Evolutionary conservation across 2,329 filamentous ascomycete genomes (phyloP).

Genomic region (Westerdykella ornata): DNA sequence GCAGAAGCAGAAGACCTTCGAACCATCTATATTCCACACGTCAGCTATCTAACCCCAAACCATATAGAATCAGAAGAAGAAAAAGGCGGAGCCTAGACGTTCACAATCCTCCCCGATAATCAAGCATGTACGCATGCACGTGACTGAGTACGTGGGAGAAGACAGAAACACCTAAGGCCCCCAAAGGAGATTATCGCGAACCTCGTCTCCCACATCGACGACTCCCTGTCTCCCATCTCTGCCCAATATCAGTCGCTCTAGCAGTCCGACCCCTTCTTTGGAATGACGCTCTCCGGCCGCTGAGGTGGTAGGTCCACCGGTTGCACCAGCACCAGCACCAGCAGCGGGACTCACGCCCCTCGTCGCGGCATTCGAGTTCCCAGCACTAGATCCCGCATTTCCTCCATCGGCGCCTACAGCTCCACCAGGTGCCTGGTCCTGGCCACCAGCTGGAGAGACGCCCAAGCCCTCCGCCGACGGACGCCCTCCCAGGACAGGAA

Average conservation of each 20-base stretch:
- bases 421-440: conserved; percentile 12
- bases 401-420: conserved; percentile 12
- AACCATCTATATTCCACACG: too few relatives aligned
- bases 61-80: not conserved
- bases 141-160: conserved; percentile 23
- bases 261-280: conserved; percentile 13
- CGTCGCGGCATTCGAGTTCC: conserved; percentile 25
- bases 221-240: not conserved
- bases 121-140: too few relatives aligned
- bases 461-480: conserved; percentile 24
- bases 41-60: too few relatives aligned
- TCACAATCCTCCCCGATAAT: not conserved
- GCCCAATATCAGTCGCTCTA: conserved; percentile 15
- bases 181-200: conserved; percentile 42
- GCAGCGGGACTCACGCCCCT: conserved; percentile 27
- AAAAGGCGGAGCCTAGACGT: conserved; percentile 10
- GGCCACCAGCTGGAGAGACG: too few relatives aligned
- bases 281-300: not conserved
- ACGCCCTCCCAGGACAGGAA: conserved; percentile 36
- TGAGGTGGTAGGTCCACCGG: not conserved
- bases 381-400: too few relatives aligned
- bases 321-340: conserved; percentile 22
- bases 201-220: conserved; percentile 28
- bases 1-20: too few relatives aligned
- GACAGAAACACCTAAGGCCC: conserved; percentile 30